phyloP scores from a whole-genome alignment of 768 basidiomycete species.

The Pleurotus tuber-regium region DNA sequence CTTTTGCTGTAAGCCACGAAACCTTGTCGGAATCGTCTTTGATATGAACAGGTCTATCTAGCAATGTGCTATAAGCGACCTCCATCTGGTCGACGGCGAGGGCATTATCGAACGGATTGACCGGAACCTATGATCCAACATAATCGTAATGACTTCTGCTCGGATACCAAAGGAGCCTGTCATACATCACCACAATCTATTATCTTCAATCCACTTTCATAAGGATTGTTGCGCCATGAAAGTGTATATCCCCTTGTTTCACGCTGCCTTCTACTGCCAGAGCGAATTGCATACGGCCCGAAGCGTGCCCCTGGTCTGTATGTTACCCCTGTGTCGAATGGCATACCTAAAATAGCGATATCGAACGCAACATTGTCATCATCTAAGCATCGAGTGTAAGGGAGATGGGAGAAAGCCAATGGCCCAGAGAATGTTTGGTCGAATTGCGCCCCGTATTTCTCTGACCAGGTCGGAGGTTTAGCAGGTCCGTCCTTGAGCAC shows the following conservation, averaged over 20 bases:
- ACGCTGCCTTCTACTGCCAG: conserved; percentile 70
- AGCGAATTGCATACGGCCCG: conserved; percentile 83
- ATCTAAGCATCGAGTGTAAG: conserved; percentile 71
- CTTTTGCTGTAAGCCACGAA: conserved; percentile 42
- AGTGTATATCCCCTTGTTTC: conserved; percentile 59
- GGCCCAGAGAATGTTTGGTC: conserved; percentile 82
- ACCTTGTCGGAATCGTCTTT: conserved; percentile 37
- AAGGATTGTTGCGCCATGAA: conserved; percentile 72
- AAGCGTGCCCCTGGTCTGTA: conserved; percentile 73
- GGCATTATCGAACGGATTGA: conserved; percentile 78
- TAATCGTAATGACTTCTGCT: neutral
- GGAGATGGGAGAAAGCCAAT: conserved; percentile 79
- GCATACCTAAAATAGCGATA: conserved; percentile 79
- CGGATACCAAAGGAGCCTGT: no score
- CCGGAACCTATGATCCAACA: conserved; percentile 53
- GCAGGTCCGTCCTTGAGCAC: neutral
- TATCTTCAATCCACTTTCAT: conserved; percentile 50
- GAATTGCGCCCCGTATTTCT: conserved; percentile 72
- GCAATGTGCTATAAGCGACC: conserved; percentile 75
- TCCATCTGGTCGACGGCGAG: conserved; percentile 86
- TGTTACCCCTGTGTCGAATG: conserved; percentile 71
- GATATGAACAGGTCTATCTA: conserved; percentile 49
- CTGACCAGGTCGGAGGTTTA: conserved; percentile 49
- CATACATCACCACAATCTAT: conserved; percentile 84
- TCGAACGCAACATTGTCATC: conserved; percentile 55